Conservation (phyloP, 192 early-diverging fungal species). For the Coemansia sp. region DNA sequence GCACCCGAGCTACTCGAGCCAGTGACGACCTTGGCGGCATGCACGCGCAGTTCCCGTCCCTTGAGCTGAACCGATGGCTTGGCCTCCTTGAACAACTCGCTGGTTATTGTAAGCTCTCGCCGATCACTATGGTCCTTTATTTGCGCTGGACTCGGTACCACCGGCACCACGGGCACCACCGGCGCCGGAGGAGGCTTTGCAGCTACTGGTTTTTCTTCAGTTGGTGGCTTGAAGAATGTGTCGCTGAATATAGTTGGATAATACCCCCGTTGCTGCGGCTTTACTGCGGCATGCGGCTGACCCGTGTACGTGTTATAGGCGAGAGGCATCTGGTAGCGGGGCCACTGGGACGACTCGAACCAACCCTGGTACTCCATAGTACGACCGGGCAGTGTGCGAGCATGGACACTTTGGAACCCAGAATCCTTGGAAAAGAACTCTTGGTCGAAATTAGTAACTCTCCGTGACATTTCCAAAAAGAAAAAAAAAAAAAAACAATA, state of each 20-base stretch:
- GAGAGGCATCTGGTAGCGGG: conserved; percentile 2
- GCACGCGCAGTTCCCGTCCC: conserved; percentile 15
- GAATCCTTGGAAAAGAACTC: conserved; percentile 30
- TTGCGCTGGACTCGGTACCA: conserved; percentile 5
- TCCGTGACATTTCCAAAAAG: conserved; percentile 10
- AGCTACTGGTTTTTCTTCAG: background rate
- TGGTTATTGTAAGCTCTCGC: conserved; percentile 21
- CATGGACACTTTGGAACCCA: conserved; percentile 35
- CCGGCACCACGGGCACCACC: background rate
- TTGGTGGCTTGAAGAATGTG: conserved; percentile 14
- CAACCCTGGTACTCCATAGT: conserved; percentile 13
- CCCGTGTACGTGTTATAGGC: conserved; percentile 7
- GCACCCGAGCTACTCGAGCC: background rate
- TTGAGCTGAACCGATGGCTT: conserved; percentile 28
- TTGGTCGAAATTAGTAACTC: conserved; percentile 43
- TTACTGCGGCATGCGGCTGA: background rate
- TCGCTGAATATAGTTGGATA: conserved; percentile 16
- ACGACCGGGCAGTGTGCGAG: conserved; percentile 30
- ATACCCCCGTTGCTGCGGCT: background rate
- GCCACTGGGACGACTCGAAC: conserved; percentile 13
- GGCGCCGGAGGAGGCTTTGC: background rate
- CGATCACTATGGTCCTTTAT: conserved; percentile 16
- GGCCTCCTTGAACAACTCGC: conserved; percentile 18
- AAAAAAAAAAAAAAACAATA: background rate
- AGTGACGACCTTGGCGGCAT: conserved; percentile 7